Evolutionary conservation across 2,329 filamentous ascomycete genomes (phyloP).

Genomic region (Fonsecaea multimorphosa): DNA sequence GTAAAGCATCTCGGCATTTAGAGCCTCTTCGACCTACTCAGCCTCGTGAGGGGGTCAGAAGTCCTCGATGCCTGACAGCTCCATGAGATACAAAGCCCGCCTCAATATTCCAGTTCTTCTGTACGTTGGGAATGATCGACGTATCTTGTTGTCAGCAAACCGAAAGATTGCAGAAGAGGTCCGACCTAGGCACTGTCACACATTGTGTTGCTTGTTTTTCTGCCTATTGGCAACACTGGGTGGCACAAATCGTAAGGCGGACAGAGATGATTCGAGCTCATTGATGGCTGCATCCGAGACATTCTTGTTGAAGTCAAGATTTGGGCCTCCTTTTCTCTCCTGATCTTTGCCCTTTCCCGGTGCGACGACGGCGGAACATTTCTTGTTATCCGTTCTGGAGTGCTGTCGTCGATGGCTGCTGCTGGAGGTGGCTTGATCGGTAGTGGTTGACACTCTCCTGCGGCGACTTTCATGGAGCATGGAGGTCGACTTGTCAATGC

Average conservation of each 20-base stretch:
- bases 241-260: constrained; percentile 53
- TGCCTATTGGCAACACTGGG: constrained; percentile 48
- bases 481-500: constrained; percentile 83
- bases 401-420: constrained; percentile 39
- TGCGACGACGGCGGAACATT: constrained; percentile 12
- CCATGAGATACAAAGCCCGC: not conserved
- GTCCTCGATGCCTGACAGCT: not conserved
- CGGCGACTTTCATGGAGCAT: constrained; percentile 67
- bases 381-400: constrained; percentile 8
- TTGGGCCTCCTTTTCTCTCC: not conserved
- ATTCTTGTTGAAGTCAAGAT: constrained; percentile 23
- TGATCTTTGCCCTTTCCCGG: not conserved
- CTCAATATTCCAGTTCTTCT: not conserved
- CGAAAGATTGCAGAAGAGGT: not conserved
- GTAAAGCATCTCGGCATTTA: not conserved
- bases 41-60: constrained; percentile 21
- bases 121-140: not conserved
- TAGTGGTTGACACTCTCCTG: constrained; percentile 45
- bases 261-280: constrained; percentile 52
- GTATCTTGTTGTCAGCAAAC: not conserved
- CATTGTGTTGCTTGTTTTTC: constrained; percentile 22
- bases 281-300: constrained; percentile 44
- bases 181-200: not conserved
- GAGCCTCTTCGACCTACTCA: not conserved
- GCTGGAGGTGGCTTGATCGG: constrained; percentile 43